These are phyloP conservation scores for Protomyces pachydermus DNA, from an alignment of 1,139 yeast genomes.

Conservation along the genomic window DNA sequence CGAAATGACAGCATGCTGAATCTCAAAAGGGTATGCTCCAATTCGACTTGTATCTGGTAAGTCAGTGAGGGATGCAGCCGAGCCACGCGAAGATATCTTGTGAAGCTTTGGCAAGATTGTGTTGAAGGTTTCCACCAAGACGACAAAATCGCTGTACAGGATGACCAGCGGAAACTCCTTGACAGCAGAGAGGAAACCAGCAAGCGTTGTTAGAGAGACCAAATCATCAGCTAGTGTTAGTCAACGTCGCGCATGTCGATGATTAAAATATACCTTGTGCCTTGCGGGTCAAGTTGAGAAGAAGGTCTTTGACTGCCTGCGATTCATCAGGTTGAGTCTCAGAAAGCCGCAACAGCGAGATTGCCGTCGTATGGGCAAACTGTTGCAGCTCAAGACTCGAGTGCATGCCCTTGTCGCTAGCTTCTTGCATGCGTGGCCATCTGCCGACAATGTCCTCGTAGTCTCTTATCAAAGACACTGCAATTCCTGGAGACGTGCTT, in stretches of 20 bases:
- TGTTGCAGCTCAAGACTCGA: background rate
- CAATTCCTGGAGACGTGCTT: background rate
- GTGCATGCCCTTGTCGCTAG: background rate
- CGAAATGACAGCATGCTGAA: background rate
- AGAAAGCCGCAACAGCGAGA: background rate
- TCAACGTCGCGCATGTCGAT: background rate
- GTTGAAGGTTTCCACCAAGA: background rate
- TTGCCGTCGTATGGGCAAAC: background rate
- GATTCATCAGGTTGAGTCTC: background rate
- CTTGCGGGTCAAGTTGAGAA: background rate
- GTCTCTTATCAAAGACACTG: background rate
- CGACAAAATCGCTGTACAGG: constrained; percentile 9
- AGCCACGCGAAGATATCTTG: background rate
- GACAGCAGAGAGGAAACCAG: constrained; percentile 8
- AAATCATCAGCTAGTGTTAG: background rate
- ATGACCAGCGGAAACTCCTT: background rate
- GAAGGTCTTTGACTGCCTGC: background rate
- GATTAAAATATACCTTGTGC: background rate
- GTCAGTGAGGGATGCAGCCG: background rate
- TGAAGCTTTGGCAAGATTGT: background rate
- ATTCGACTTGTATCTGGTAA: background rate
- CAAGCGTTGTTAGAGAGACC: background rate
- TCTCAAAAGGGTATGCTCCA: background rate
- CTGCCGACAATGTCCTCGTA: background rate
- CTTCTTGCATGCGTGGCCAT: constrained; percentile 7